A percentile compares a stretch with the other conserved stretches of the same genome.
phyloP scores from a whole-genome alignment of 768 basidiomycete species.

The Mycena haematopus region DNA sequence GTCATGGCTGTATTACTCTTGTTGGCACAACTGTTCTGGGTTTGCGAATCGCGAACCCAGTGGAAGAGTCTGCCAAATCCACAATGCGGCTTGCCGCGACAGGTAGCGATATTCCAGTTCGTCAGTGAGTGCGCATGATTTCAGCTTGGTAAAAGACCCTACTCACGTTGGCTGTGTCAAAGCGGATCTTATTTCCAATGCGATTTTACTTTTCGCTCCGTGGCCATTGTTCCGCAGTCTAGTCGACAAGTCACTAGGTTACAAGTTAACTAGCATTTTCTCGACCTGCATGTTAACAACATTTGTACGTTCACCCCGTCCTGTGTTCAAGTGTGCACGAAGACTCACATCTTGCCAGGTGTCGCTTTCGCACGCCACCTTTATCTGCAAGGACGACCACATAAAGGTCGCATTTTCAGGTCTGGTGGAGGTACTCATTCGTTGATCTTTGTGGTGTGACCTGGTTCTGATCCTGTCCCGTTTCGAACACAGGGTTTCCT shows the following conservation, averaged over 20 bases:
- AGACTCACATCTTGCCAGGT: conserved; percentile 19
- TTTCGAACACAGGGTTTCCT: conserved; percentile 36
- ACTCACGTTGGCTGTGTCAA: conserved; percentile 18
- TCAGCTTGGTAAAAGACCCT: not conserved
- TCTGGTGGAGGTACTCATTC: conserved; percentile 45
- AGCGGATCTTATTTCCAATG: conserved; percentile 58
- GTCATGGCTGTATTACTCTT: conserved; percentile 42
- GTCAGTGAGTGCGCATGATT: conserved; percentile 46
- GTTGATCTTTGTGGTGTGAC: not conserved
- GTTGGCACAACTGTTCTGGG: conserved; percentile 34
- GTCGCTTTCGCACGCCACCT: conserved; percentile 50
- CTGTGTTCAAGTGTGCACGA: not conserved
- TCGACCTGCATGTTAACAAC: conserved; percentile 60
- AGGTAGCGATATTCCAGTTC: conserved; percentile 59
- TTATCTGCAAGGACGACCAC: conserved; percentile 42
- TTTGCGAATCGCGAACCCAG: conserved; percentile 38
- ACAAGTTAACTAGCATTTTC: conserved; percentile 54
- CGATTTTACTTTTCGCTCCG: conserved; percentile 52
- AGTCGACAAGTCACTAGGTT: conserved; percentile 44
- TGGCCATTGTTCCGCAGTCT: conserved; percentile 51
- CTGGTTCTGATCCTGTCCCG: not conserved
- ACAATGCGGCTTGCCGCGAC: conserved; percentile 51
- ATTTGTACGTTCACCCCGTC: conserved; percentile 34
- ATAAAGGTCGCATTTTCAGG: conserved; percentile 43
- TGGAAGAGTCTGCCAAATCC: conserved; percentile 45